Evolutionary conservation across 1,284 basidiomycete species (phyloP), one percentile per base, ranked within the genome.

Genomic region (Ganoderma lucidum): DNA sequence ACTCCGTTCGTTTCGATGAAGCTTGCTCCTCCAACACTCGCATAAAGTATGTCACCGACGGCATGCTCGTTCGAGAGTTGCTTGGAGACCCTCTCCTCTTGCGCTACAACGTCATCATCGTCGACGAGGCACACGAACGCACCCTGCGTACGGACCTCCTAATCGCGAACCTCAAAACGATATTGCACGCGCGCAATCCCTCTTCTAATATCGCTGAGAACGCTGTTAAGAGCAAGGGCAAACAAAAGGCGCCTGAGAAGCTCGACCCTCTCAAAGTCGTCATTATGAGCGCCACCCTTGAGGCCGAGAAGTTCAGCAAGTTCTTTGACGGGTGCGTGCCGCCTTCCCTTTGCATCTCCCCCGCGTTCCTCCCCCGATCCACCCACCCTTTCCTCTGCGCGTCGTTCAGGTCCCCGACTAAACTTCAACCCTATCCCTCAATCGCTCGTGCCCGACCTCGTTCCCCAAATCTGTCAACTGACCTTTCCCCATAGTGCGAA

Each of bases 111-210:
- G 89, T 97, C 17, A 86, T 99, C 67, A 88, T 99, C 71, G 91
- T 99, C 64, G 97, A 99, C 78, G 97, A 99, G 79, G 97, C 97
- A 2, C 98, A 99, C 82, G 97, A 99, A 78, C 89, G 97, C 59
- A 98, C 96, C 0, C 83, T 99, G 48, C 89, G 97, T 48, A 99
- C 97, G 6, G 97, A 99, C 81, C 86, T 99, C 69, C 85, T 99
- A n/a, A 89, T 99, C 59, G 93, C 97, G 1, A 93, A 93, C 68
- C 85, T 98, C 62, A 99, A 97, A 81, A 87, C 86, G n/a, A 96
- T 99, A 67, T 92, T 93, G 64, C 86, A 86, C 63, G 83, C 88
- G 71, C 85, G 97, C 63, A 93, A 93, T 72, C 78, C 80, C 0
- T 72, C 83, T 6, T 73, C 76, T 3, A 76, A 83, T 66, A 80